Evolutionary conservation across 140 eudicot species (phyloP), one percentile per base, ranked within the genome.

Genomic region (Senecio squalidus): DNA sequence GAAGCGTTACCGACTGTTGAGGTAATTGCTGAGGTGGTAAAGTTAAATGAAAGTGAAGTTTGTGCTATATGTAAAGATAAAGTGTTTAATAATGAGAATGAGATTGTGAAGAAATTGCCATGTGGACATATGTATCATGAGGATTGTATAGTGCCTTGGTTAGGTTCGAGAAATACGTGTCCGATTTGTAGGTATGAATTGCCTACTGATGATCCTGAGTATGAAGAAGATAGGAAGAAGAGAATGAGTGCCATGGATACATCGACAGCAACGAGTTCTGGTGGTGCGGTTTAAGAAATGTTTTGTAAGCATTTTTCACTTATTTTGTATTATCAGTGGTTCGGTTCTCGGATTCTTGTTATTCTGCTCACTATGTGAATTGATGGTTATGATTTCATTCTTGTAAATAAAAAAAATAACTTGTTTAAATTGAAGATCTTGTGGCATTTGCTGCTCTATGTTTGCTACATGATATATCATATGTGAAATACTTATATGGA

Each of bases 111-210:
- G 82, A 70, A 80, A 58, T 59, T 91, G 80, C 88, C 90, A 6
- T 91, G 98, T 70, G 96, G 88, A 3, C 98, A 91, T 66, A 79
- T 84, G 33, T 91, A 91, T 69, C 98, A 91, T 74, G 86, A 64
- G 5, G 98, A 91, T 6, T 91, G 98, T 74, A 91, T 91, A 61
- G 96, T 91, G 25, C 95, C 94, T 9, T 91, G 98, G 98, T 64
- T 91, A 16, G 88, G 74, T 39, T 70, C 98, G 1, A 71, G 98
- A 68, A 91, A 91, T 55, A 70, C 91, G 0, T 91, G 98, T 60
- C 98, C 98, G 0, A 78, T 91, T 31, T 91, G 98, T 68, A 75
- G 98, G 86, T 83, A 71, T 62, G 98, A 91, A 73, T 61, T 91
- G 78, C 78, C 84, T 6, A 91, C 94, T 0, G 91, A 87, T 74